Conservation (phyloP, 208 protist species). For the Trypanosoma platydactyli region DNA sequence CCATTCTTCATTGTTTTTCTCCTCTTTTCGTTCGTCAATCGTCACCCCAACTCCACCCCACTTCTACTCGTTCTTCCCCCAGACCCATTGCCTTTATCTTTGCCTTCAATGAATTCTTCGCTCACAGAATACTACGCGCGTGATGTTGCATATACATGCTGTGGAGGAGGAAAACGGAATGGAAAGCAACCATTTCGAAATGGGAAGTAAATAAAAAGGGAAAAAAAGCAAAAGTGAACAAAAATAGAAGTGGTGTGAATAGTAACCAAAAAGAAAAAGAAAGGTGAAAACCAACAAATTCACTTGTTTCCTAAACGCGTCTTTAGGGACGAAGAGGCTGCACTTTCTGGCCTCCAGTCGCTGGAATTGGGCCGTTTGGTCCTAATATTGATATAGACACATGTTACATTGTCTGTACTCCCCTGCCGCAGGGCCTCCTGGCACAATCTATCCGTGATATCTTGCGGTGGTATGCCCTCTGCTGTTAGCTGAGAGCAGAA, state of each 20-base stretch:
- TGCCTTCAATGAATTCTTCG: no score
- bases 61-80: no score
- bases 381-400: conserved; percentile 55
- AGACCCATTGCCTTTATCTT: no score
- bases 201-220: conserved; percentile 5
- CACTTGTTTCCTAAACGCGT: conserved; percentile 15
- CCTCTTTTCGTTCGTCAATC: no score
- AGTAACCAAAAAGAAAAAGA: conserved; percentile 24
- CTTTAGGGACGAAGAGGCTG: conserved; percentile 26
- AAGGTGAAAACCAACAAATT: conserved; percentile 19
- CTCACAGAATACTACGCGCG: not conserved
- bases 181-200: not conserved
- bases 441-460: conserved; percentile 64
- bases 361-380: conserved; percentile 22
- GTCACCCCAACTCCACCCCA: no score
- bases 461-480: conserved; percentile 51
- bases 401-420: conserved; percentile 83
- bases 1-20: not conserved
- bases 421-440: conserved; percentile 64
- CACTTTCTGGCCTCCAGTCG: conserved; percentile 23
- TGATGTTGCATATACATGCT: conserved; percentile 2
- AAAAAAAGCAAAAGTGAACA: conserved; percentile 6
- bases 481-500: conserved; percentile 67
- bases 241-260: not conserved
- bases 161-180: not conserved